Evolutionary conservation across 352 stramenopile species (phyloP), one percentile per base, ranked within the genome.

Genomic region (Globisporangium perplexum): DNA sequence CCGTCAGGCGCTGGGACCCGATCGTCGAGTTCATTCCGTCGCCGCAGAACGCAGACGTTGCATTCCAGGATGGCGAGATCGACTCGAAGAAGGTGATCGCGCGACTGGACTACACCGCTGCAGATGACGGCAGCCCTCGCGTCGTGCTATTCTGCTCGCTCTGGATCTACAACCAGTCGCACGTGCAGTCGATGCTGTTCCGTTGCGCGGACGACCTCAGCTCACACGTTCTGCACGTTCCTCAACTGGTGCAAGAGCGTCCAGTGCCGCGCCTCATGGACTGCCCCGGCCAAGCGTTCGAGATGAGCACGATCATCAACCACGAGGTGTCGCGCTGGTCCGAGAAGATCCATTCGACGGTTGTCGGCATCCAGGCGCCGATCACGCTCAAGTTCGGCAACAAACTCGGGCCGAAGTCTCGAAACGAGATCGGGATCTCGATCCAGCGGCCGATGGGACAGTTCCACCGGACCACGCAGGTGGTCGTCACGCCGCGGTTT

Each of bases 91-190:
- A 74, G 55, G 63, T 94, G 20, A 70, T 74, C 15, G 79, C 84
- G n/a, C 80, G 84, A 3, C 65, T 96, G 15, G 86, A 96, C 42
- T 94, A 88, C 65, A 92, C 86, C 11, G 72, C 82, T 12, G 69
- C 86, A 28, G 82, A 93, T 55, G 77, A 94, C 60, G 83, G 83
- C 15, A 92, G 78, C 33, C 86, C 86, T 18, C 82, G 86, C 18
- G 81, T 93, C 39, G 86, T 93, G 18, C 51, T 96, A 4, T 96
- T 77, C 50, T 77, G 76, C n/a, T 89, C 77, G 3, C 57, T 94
- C 14, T 96, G 86, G 86, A 76, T 96, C n/a, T 96, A 94, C 60
- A 96, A 96, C 50, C 83, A 96, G 54, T 93, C 80, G 22, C 86
- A 96, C 26, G 71, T 96, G 10, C 72, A 87, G 26, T 88, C 71